These are phyloP conservation scores for Solanum pennellii DNA, from an alignment of 257 asterid genomes.

Conservation along the genomic window DNA sequence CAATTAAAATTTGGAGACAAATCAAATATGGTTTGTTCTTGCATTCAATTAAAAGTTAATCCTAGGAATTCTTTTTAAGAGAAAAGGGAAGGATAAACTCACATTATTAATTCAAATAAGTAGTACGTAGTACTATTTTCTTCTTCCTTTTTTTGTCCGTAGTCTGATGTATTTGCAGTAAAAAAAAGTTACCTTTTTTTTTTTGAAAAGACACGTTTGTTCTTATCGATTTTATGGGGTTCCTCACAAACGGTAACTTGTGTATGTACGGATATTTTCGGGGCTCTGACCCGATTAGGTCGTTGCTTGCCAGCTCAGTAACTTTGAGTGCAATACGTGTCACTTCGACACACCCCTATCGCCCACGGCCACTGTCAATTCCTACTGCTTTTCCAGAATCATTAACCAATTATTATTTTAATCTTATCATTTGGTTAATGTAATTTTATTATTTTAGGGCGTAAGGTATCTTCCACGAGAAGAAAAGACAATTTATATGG, in stretches of 20 bases:
- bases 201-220: neutral
- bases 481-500: neutral
- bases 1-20: neutral
- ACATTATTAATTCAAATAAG: neutral
- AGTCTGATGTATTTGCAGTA: neutral
- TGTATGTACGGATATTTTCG: neutral
- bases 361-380: neutral
- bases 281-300: neutral
- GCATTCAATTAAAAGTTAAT: neutral
- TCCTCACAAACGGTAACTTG: neutral
- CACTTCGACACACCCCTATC: neutral
- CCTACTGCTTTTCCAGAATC: neutral
- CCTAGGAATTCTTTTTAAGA: neutral
- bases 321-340: neutral
- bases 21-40: neutral
- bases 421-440: neutral
- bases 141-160: neutral
- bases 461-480: neutral
- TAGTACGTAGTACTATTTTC: neutral
- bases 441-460: neutral
- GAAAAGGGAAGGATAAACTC: neutral
- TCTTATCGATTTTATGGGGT: neutral
- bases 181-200: neutral
- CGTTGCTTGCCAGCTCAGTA: neutral
- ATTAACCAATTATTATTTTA: neutral